Conservation (phyloP, 768 basidiomycete species). For the Hericium coralloides region DNA sequence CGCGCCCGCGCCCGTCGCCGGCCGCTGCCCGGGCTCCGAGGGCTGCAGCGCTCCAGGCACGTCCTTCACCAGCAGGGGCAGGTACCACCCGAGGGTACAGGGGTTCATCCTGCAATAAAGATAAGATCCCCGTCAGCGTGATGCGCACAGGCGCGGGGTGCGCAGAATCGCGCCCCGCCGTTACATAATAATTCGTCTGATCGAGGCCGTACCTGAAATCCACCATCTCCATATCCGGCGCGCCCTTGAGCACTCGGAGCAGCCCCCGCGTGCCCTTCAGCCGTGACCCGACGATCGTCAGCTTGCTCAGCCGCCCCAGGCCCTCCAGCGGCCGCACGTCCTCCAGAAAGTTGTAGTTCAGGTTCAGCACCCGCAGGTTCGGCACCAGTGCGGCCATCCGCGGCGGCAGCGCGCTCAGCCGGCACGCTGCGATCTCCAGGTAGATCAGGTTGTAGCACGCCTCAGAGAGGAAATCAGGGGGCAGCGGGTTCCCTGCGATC, state of each 20-base stretch:
- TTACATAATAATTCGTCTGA: constrained; percentile 1
- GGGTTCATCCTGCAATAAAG: constrained; percentile 74
- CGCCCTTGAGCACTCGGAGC: constrained; percentile 58
- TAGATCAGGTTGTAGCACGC: constrained; percentile 87
- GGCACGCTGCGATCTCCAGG: constrained; percentile 85
- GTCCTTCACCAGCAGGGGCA: constrained; percentile 73
- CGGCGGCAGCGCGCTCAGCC: constrained; percentile 65
- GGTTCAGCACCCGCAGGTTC: constrained; percentile 84
- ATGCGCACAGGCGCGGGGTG: background rate
- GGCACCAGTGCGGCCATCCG: constrained; percentile 60
- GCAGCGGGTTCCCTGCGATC: constrained; percentile 62
- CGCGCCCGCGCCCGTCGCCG: constrained; percentile 8
- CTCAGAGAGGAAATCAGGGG: constrained; percentile 49
- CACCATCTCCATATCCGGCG: constrained; percentile 79
- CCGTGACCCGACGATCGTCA: constrained; percentile 80
- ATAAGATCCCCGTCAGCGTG: background rate
- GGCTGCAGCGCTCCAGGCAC: constrained; percentile 60
- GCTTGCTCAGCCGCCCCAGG: constrained; percentile 66
- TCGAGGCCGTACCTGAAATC: constrained; percentile 69
- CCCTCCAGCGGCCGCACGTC: constrained; percentile 60
- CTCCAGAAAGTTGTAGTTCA: constrained; percentile 95
- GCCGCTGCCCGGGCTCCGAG: constrained; percentile 27
- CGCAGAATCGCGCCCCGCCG: background rate
- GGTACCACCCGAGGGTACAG: constrained; percentile 91
- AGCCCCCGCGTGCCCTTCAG: constrained; percentile 67